Base-by-base conservation (phyloP, 371 early-diverging fungal species). In the Nosema muscidifuracis region DNA sequence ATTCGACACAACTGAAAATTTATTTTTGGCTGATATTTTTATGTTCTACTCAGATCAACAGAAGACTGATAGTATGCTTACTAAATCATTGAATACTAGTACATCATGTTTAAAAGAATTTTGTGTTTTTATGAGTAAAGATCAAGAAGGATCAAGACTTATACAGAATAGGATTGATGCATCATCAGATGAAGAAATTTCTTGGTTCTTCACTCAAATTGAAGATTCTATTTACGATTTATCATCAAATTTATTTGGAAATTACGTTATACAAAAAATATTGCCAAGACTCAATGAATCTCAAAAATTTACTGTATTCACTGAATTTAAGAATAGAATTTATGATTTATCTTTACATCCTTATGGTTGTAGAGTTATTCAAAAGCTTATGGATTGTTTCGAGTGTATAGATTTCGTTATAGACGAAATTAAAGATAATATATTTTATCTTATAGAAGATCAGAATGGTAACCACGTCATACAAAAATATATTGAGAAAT, bases 381-480 rank as follows among this genome's bases (percentile, higher is more conserved):
- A 99, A 85, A 97, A 94, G 86, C 92, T 93, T 0, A 86, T 99
- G 38, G 99, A 99, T 80, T 92, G 91, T 68, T 89, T 91, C 79
- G 93, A 95, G 82, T 90, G 91, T 9, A 82, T 85, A 12, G 85
- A 64, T 34, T 63, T 61, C 28, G 71, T 97, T 36, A 88, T 95
- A 24, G 86, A 87, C 53, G 95, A 95, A 80, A 83, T 97, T 43
- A 90, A 92, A 69, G 93, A 91, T 0, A 87, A 92, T 80, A 90
- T 97, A 0, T 84, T 95, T 36, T 92, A 91, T 78, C 92, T 97
- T 65, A 93, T 98, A 71, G 94, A 93, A 82, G 97, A 97, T 84
- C 97, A 97, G 82, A 98, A 99, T 81, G 97, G 99, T 53, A 99
- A 99, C 83, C 99, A 99, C 76, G 99, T 99, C 16, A 91, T 99